Percentiles rank a stretch among this genome's conserved stretches.
Evolutionary conservation across 345 rosid genomes (phyloP).

Genomic region (Aquilaria sinensis): DNA sequence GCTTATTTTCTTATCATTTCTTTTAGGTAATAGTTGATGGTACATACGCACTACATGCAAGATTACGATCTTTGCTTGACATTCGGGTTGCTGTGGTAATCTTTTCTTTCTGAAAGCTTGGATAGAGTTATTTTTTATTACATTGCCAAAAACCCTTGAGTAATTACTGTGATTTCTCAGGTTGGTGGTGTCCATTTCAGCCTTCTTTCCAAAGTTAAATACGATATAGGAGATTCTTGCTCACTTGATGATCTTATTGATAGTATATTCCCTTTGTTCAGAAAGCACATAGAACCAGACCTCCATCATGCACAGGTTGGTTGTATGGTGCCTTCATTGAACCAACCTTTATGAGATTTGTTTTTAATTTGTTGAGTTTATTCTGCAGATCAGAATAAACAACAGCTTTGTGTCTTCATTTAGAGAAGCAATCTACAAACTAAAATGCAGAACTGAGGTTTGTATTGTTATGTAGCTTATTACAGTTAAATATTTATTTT

Average conservation of each 20-base stretch:
- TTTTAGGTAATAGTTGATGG: slow-evolving; percentile 96
- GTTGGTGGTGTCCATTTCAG: slow-evolving; percentile 99
- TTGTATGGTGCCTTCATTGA: neutral
- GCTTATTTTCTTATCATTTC: slow-evolving; percentile 9
- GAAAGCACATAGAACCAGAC: slow-evolving; percentile 98
- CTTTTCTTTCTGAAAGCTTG: slow-evolving; percentile 7
- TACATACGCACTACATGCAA: slow-evolving; percentile 87
- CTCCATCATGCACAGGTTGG: slow-evolving; percentile 99
- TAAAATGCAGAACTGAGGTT: slow-evolving; percentile 97
- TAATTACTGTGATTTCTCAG: slow-evolving; percentile 34
- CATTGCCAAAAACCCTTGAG: slow-evolving; percentile 3
- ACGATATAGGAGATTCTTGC: slow-evolving; percentile 94
- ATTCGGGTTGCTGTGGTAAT: slow-evolving; percentile 99
- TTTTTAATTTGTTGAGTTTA: slow-evolving; percentile 23
- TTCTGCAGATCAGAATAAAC: slow-evolving; percentile 92
- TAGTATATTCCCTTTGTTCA: slow-evolving; percentile 95
- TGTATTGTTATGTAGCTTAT: slow-evolving; percentile 21
- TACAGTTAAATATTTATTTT: slow-evolving; percentile 1
- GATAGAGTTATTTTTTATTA: slow-evolving; percentile 8
- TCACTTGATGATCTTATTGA: slow-evolving; percentile 92
- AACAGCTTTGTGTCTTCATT: slow-evolving; percentile 98
- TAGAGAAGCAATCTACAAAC: slow-evolving; percentile 97
- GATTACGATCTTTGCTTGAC: slow-evolving; percentile 93
- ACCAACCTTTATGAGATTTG: slow-evolving; percentile 14
- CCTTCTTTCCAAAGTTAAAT: slow-evolving; percentile 95